Evolutionary conservation across 345 rosid genomes (phyloP), one percentile per base, ranked within the genome.

Genomic region (Alliaria petiolata): DNA sequence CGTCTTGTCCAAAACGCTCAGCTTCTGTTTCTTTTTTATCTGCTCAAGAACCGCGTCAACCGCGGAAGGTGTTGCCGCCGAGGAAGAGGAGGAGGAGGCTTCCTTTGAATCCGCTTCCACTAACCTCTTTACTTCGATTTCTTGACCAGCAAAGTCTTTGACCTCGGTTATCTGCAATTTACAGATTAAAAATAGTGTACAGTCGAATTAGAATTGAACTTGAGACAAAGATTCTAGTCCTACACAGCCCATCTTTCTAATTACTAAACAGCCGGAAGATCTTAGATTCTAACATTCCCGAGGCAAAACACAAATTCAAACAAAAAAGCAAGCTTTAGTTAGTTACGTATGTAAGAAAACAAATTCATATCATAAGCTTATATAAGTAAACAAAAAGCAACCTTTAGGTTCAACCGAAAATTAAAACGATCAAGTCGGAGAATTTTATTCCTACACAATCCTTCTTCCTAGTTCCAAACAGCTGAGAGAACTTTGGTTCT

Each of bases 41-140:
- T 91, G 95, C 83, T 91, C 93, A 7, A 93, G 95, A 56, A 93
- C 82, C 5, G 86, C 93, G 82, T 93, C 97, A 33, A 93, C 96
- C 0, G 90, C 97, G 44, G 93, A 88, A 28, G 31, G 31, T 5
- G 31, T 28, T 5, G 84, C 5, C 5, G 79, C 78, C 58, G 83
- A 83, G 26, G 82, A 79, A 3, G 74, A 58, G 10, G 65, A 69
- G 4, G 73, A 47, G 39, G 76, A 71, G 46, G 91, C 96, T 74
- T 92, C 96, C 76, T 76, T 89, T n/a, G 95, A 88, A 64, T 85
- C 98, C 15, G 87, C 84, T 78, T 88, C 90, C 16, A 88, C 85
- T 14, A 83, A 80, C 83, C 81, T 85, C 82, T 81, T 90, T 35
- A 81, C 58, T 83, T 88, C 86, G 55, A 92, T 82, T 14, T 89